Evolutionary conservation across 257 asterid genomes (phyloP).

Genomic region (Solanum verrucosum): DNA sequence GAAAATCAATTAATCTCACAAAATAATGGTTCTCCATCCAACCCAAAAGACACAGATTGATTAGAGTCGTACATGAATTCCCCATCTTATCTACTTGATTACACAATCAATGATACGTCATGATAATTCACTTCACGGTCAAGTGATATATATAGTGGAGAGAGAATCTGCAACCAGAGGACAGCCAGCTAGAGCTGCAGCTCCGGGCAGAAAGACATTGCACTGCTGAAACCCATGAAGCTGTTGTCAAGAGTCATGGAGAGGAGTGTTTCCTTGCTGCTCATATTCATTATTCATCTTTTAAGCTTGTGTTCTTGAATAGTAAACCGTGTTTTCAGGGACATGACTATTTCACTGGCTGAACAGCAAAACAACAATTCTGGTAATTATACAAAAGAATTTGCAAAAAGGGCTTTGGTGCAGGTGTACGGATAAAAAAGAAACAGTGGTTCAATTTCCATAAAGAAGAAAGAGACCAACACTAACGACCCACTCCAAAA

Average conservation of each 20-base stretch:
- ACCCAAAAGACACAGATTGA: no score
- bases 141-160: conserved; percentile 50
- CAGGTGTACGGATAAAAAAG: conserved; percentile 59
- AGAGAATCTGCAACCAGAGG: conserved; percentile 43
- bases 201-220: conserved; percentile 62
- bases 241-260: conserved; percentile 78
- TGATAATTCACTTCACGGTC: not conserved
- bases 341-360: not conserved
- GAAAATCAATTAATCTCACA: not conserved
- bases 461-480: not conserved
- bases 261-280: conserved; percentile 37
- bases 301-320: not conserved
- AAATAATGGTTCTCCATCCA: not conserved
- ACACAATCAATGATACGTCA: not conserved
- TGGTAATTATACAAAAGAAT: conserved; percentile 65
- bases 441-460: not conserved
- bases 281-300: not conserved
- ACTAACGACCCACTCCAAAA: not conserved
- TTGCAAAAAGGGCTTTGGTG: conserved; percentile 63
- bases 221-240: conserved; percentile 78
- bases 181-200: conserved; percentile 50
- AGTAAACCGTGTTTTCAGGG: not conserved
- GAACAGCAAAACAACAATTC: conserved; percentile 55
- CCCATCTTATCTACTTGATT: not conserved
- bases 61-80: not conserved